A percentile compares a stretch with the other conserved stretches of the same genome.
Evolutionary conservation across 2,329 filamentous ascomycete genomes (phyloP).

Genomic region (Setomelanomma holmii): DNA sequence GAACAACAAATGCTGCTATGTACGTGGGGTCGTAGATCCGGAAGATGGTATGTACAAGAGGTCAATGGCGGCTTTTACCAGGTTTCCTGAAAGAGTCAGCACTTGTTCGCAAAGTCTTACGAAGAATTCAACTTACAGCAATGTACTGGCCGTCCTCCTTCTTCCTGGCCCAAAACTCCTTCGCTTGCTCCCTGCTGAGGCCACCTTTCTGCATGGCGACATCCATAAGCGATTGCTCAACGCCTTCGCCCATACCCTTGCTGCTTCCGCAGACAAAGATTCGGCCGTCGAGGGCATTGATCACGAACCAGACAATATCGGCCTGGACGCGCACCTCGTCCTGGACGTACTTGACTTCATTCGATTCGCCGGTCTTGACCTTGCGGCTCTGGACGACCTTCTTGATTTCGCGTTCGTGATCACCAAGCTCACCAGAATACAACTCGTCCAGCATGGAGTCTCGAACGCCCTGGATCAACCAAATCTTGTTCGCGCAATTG

Average conservation of each 20-base stretch:
- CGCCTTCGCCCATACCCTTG: constrained; percentile 97
- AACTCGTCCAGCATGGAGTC: constrained; percentile 95
- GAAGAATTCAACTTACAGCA: constrained; percentile 62
- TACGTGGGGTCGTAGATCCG: background rate
- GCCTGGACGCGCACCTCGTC: constrained; percentile 91
- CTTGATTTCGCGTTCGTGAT: constrained; percentile 56
- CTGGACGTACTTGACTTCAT: constrained; percentile 90
- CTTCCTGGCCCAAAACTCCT: constrained; percentile 89
- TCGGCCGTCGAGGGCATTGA: constrained; percentile 93
- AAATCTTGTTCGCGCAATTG: constrained; percentile 97
- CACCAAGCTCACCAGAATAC: constrained; percentile 95
- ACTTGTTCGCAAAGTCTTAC: background rate
- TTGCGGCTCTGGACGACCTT: constrained; percentile 60
- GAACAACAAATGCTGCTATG: background rate
- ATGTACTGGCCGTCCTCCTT: constrained; percentile 94
- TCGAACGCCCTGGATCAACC: constrained; percentile 93
- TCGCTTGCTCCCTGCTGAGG: constrained; percentile 79
- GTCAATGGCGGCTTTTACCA: background rate
- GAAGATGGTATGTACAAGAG: background rate
- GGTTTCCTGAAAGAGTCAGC: background rate
- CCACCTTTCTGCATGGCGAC: constrained; percentile 94
- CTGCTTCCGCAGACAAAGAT: constrained; percentile 96
- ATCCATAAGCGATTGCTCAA: constrained; percentile 84
- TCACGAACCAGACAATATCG: constrained; percentile 97
- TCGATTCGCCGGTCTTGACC: constrained; percentile 48